A percentile compares a stretch with the other conserved stretches of the same genome.
These are phyloP conservation scores for Zymoseptoria ardabiliae DNA, from an alignment of 2,329 filamentous ascomycete genomes.

Conservation along the genomic window DNA sequence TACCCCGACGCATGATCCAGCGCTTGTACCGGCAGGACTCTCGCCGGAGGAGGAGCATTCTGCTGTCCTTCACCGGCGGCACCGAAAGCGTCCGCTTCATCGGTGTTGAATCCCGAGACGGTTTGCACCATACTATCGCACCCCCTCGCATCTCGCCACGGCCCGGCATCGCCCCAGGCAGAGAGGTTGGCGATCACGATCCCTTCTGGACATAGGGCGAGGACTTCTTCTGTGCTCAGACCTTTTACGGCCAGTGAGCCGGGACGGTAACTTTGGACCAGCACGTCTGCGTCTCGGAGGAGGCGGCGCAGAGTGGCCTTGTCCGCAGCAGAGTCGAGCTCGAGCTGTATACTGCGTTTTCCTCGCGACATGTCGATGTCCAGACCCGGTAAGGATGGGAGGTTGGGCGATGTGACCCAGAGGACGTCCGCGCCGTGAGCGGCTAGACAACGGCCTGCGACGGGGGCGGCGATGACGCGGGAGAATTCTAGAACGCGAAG, in stretches of 20 bases:
- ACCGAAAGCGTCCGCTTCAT: constrained; percentile 44
- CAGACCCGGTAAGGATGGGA: constrained; percentile 20
- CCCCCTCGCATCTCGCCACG: constrained; percentile 42
- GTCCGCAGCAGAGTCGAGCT: constrained; percentile 27
- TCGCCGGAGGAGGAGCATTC: constrained; percentile 35
- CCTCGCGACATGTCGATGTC: constrained; percentile 24
- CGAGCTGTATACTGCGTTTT: constrained; percentile 28
- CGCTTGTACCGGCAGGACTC: constrained; percentile 44
- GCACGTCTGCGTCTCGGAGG: constrained; percentile 34
- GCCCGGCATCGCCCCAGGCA: constrained; percentile 45
- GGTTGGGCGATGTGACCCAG: constrained; percentile 23
- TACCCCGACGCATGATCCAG: constrained; percentile 52
- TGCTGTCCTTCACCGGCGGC: constrained; percentile 12
- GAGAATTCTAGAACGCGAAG: constrained; percentile 28
- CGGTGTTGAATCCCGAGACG: constrained; percentile 49
- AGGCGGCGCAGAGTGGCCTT: constrained; percentile 25
- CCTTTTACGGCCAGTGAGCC: constrained; percentile 41
- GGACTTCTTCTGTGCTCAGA: constrained; percentile 34
- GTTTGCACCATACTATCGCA: constrained; percentile 53
- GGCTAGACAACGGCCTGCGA: constrained; percentile 24
- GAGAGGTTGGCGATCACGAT: constrained; percentile 48
- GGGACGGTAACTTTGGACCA: constrained; percentile 43
- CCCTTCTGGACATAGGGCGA: constrained; percentile 32
- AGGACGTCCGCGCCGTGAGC: constrained; percentile 27
- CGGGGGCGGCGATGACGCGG: constrained; percentile 26